Percentiles rank a stretch among this genome's conserved stretches.
Evolutionary conservation across 73 alveolate genomes (phyloP).

Genomic region (Tetrahymena thermophila): DNA sequence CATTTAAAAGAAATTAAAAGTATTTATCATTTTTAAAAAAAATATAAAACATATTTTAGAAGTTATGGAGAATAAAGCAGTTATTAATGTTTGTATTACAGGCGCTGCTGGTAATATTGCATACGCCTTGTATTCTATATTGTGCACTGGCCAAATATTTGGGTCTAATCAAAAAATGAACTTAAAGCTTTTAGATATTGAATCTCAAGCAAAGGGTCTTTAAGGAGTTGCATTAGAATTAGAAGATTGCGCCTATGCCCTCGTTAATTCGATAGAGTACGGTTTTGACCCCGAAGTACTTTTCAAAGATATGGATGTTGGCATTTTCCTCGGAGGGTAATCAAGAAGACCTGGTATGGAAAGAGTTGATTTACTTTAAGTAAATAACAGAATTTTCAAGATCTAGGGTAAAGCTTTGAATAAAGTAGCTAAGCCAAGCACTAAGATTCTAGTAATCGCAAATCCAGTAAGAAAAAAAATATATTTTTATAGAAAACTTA

Average conservation of each 20-base stretch:
- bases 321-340: slow-evolving; percentile 78
- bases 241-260: slow-evolving; percentile 57
- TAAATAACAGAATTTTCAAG: slow-evolving; percentile 66
- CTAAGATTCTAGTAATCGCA: slow-evolving; percentile 78
- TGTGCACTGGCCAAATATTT: slow-evolving; percentile 38
- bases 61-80: not conserved
- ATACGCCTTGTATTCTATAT: slow-evolving; percentile 29
- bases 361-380: slow-evolving; percentile 77
- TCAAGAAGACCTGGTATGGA: slow-evolving; percentile 88
- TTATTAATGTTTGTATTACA: slow-evolving; percentile 26
- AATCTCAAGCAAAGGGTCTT: slow-evolving; percentile 6
- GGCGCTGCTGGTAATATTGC: slow-evolving; percentile 52
- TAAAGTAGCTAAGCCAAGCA: slow-evolving; percentile 66
- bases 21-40: not conserved
- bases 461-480: slow-evolving; percentile 59
- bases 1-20: not conserved
- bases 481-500: not conserved
- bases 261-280: slow-evolving; percentile 10
- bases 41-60: not conserved
- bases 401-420: slow-evolving; percentile 75
- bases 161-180: slow-evolving; percentile 9
- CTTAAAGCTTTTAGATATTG: slow-evolving; percentile 21
- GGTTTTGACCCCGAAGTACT: slow-evolving; percentile 69
- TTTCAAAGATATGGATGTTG: slow-evolving; percentile 81
- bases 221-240: slow-evolving; percentile 52